A percentile compares a stretch with the other conserved stretches of the same genome.
phyloP scores from a whole-genome alignment of 1,284 basidiomycete species.

The Rhodotorula sp. region DNA sequence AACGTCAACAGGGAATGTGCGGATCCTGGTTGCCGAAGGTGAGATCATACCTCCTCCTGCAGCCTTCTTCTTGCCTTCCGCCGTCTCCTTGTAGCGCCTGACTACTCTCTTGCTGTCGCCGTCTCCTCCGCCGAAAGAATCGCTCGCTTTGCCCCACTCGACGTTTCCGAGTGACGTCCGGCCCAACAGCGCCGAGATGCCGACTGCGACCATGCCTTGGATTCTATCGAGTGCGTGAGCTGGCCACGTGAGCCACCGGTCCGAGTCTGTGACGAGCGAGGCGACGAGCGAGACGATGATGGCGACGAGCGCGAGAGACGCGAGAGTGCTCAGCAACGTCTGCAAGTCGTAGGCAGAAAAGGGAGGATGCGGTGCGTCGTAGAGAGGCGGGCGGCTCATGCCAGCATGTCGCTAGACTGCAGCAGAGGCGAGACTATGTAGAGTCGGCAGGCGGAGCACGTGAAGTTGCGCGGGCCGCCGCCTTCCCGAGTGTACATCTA shows the following conservation, averaged over 20 bases:
- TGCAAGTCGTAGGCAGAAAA: slow-evolving; percentile 8
- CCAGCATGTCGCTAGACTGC: not conserved
- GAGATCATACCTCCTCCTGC: not conserved
- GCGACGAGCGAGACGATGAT: not conserved
- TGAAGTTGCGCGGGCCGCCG: not conserved
- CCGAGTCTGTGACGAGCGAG: not conserved
- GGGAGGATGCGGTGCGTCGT: not conserved
- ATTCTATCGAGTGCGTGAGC: slow-evolving; percentile 1
- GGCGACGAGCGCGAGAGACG: not conserved
- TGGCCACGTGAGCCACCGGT: not conserved
- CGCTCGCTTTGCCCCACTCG: slow-evolving; percentile 14
- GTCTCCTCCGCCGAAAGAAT: not conserved
- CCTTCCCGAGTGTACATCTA: no score
- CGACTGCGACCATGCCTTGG: slow-evolving; percentile 12
- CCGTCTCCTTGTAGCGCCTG: slow-evolving; percentile 18
- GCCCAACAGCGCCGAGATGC: slow-evolving; percentile 15
- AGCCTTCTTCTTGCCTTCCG: slow-evolving; percentile 1
- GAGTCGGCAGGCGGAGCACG: not conserved
- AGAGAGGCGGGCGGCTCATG: not conserved
- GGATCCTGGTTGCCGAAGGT: no score
- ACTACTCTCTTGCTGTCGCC: not conserved
- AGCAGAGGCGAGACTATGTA: not conserved
- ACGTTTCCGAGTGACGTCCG: slow-evolving; percentile 5
- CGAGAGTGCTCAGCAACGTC: slow-evolving; percentile 5
- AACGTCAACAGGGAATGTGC: not conserved